Conservation (phyloP, 768 basidiomycete genomes). For the Boletus sp. region DNA sequence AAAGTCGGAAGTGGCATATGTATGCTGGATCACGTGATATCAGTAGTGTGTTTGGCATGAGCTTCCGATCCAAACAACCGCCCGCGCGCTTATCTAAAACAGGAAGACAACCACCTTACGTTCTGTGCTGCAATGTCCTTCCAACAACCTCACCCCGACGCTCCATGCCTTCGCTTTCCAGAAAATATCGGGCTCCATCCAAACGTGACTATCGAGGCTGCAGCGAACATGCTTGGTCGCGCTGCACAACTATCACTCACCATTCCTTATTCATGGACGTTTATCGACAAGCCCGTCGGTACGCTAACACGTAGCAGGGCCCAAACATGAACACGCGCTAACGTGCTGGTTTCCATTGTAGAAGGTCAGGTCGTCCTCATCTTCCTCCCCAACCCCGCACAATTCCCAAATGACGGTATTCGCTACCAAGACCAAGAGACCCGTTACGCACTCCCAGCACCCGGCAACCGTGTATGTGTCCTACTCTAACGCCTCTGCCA, state of each 20-base stretch:
- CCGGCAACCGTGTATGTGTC: conserved; percentile 55
- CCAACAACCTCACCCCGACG: conserved; percentile 54
- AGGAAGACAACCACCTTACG: conserved; percentile 1
- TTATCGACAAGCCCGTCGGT: conserved; percentile 78
- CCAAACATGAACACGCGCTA: neutral
- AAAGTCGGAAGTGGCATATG: too few relatives aligned
- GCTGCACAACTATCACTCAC: conserved; percentile 55
- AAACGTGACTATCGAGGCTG: conserved; percentile 54
- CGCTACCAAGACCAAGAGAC: conserved; percentile 74
- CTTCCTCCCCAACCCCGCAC: conserved; percentile 55
- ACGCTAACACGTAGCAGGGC: conserved; percentile 16
- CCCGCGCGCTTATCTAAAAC: conserved; percentile 9
- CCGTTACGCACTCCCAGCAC: conserved; percentile 47
- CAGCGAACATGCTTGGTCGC: conserved; percentile 58
- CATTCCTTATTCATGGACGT: conserved; percentile 69
- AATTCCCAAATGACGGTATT: conserved; percentile 75
- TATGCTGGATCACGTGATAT: conserved; percentile 7
- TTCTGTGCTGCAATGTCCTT: conserved; percentile 25
- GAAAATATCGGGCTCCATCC: conserved; percentile 59
- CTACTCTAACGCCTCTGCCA: neutral
- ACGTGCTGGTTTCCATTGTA: conserved; percentile 21
- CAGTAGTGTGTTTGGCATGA: conserved; percentile 24
- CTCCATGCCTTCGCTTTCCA: conserved; percentile 69
- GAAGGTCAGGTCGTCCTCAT: conserved; percentile 70
- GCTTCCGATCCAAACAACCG: conserved; percentile 33